Evolutionary conservation across 2,329 filamentous ascomycete species (phyloP).

Genomic region (Myriosclerotinia scirpicola): DNA sequence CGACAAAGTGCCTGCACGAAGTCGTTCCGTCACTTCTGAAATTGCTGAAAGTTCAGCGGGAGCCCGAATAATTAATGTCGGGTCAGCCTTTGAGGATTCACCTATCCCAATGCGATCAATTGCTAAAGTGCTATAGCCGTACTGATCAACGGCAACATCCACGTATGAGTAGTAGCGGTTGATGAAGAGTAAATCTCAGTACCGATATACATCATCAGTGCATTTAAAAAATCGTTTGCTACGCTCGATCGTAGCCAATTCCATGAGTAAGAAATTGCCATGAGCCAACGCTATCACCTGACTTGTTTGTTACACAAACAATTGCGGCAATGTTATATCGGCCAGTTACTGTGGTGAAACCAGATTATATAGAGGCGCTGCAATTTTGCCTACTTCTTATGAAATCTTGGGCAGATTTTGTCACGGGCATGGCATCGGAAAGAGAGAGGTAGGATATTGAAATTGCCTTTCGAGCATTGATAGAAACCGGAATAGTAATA

Average conservation of each 20-base stretch:
- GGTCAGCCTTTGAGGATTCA: slow-evolving; percentile 17
- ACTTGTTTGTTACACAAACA: slow-evolving; percentile 6
- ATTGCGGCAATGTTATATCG: slow-evolving; percentile 19
- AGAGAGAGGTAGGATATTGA: slow-evolving; percentile 16
- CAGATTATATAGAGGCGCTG: background rate
- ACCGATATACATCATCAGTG: slow-evolving; percentile 7
- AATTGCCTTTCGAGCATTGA: slow-evolving; percentile 21
- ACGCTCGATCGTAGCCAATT: slow-evolving; percentile 17
- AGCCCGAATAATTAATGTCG: slow-evolving; percentile 8
- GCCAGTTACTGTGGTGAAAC: slow-evolving; percentile 8
- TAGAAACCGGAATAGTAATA: slow-evolving; percentile 16
- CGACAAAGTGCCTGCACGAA: slow-evolving; percentile 4
- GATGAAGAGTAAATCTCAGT: slow-evolving; percentile 19
- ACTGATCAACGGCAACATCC: slow-evolving; percentile 15
- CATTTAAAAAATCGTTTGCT: too few relatives aligned
- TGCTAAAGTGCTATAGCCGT: slow-evolving; percentile 21
- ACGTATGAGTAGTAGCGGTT: slow-evolving; percentile 19
- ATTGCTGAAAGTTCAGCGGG: slow-evolving; percentile 19
- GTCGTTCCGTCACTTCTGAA: slow-evolving; percentile 13
- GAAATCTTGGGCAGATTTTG: slow-evolving; percentile 15
- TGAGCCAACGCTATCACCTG: background rate
- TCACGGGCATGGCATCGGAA: slow-evolving; percentile 5
- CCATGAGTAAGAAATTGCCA: slow-evolving; percentile 23
- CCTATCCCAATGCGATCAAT: slow-evolving; percentile 18
- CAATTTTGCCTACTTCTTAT: slow-evolving; percentile 19